These are phyloP conservation scores for Cylindricascospora bacillispora DNA, from an alignment of 1,139 yeast species.

Conservation along the genomic window DNA sequence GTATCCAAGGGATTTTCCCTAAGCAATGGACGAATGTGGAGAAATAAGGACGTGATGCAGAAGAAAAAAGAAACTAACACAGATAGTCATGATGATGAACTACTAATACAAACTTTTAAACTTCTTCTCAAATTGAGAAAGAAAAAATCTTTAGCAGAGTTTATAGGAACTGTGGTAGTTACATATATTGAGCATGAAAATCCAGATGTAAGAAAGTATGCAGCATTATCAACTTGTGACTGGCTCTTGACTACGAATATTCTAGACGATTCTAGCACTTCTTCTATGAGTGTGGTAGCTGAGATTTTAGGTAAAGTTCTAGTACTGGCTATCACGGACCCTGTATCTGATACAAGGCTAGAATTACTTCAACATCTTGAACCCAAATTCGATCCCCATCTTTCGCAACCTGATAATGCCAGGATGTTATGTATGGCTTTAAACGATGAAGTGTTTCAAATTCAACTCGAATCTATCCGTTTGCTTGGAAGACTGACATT, in stretches of 20 bases:
- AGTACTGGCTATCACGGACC: constrained; percentile 83
- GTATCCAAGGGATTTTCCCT: constrained; percentile 44
- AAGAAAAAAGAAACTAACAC: constrained; percentile 32
- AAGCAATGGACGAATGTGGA: constrained; percentile 58
- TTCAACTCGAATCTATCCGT: constrained; percentile 67
- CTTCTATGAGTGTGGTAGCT: constrained; percentile 72
- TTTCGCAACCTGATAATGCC: constrained; percentile 89
- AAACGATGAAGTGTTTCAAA: constrained; percentile 80
- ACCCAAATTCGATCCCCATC: constrained; percentile 72
- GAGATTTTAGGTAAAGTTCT: constrained; percentile 72
- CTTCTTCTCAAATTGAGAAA: constrained; percentile 69
- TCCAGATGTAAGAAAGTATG: constrained; percentile 68
- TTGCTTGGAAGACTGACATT: constrained; percentile 74
- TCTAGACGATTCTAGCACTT: constrained; percentile 73
- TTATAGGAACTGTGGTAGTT: constrained; percentile 73
- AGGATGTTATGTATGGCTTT: constrained; percentile 74
- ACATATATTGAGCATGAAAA: constrained; percentile 71
- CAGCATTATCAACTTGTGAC: constrained; percentile 73
- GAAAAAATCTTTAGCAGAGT: constrained; percentile 67
- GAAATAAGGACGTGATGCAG: constrained; percentile 58
- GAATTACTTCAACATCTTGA: constrained; percentile 68
- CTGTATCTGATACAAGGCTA: constrained; percentile 67
- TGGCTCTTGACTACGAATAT: constrained; percentile 35
- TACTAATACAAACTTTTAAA: constrained; percentile 29
- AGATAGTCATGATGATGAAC: constrained; percentile 22